Evolutionary conservation across 179 eudicot species (phyloP), one percentile per base, ranked within the genome.

Genomic region (Camellia oleifera): DNA sequence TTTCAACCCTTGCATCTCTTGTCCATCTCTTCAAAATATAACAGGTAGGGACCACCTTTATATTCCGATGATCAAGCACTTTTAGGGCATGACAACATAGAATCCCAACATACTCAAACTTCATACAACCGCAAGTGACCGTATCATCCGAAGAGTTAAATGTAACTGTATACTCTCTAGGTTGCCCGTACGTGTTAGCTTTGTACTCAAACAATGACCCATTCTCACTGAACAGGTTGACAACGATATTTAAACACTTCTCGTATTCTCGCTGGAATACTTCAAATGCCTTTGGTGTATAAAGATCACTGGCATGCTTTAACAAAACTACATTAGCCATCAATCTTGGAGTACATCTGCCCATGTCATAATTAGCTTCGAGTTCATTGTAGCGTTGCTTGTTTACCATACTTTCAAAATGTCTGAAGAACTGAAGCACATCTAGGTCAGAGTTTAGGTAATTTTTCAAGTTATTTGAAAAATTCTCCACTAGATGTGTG

Each of bases 81-180:
- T 82, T 82, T 66, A 82, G 69, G 56, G 75, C 84, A 82, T 82
- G 84, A 62, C 78, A 71, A 67, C 84, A 82, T 7, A 82, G 75
- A 58, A 82, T 13, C 40, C 81, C 84, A 73, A 65, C 78, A 45
- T 17, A 78, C 77, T 78, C 79, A 4, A 82, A 82, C 75, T 78
- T 65, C 81, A 72, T 71, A 52, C 84, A 82, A 50, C 60, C 68
- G 57, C 84, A 82, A 54, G 72, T 45, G 46, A 80, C 46, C 40
- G 74, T 74, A 18, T 13, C 70, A 63, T 63, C 44, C 5, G 57
- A 62, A 14, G 79, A 45, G 26, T 76, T 63, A 65, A 17, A 76
- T 48, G 15, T 65, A 5, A 76, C 79, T 40, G 32, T 45, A 53
- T 61, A 62, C 65, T 73, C 72, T 72, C 44, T 32, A 14, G 70